These are phyloP conservation scores for Phylloporus gajari DNA, from an alignment of 1,284 basidiomycete species.

Conservation along the genomic window DNA sequence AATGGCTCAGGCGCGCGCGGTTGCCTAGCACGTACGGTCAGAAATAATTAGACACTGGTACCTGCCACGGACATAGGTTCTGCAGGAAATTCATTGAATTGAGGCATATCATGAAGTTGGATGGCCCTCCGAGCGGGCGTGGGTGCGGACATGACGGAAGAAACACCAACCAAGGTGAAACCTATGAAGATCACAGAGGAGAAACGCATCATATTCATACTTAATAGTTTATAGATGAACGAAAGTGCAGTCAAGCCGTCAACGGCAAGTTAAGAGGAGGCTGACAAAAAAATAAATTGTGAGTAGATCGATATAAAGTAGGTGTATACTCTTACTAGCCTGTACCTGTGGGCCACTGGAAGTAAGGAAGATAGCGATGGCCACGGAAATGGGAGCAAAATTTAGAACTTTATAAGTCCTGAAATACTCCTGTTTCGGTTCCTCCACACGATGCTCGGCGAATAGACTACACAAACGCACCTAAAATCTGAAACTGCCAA, in stretches of 20 bases:
- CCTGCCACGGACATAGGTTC: neutral
- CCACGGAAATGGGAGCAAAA: neutral
- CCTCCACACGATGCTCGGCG: too few species aligned
- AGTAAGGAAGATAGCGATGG: neutral
- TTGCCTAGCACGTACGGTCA: neutral
- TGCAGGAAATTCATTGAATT: neutral
- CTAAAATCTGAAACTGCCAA: too few species aligned
- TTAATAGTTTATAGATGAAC: neutral
- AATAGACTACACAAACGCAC: too few species aligned
- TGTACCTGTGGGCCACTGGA: neutral
- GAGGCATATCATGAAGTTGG: neutral
- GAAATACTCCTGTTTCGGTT: neutral
- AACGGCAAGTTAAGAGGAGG: neutral
- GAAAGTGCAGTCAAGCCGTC: neutral
- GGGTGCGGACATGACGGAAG: constrained; percentile 1
- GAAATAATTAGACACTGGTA: neutral
- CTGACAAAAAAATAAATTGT: neutral
- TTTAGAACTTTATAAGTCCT: neutral
- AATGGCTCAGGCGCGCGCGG: neutral
- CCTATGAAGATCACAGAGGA: neutral
- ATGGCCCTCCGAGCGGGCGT: neutral
- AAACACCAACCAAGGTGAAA: neutral
- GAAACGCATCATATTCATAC: neutral
- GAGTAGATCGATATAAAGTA: neutral
- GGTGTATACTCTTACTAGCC: neutral